phyloP scores from a whole-genome alignment of 169 alveolate genomes.

The Theileria luwenshuni region DNA sequence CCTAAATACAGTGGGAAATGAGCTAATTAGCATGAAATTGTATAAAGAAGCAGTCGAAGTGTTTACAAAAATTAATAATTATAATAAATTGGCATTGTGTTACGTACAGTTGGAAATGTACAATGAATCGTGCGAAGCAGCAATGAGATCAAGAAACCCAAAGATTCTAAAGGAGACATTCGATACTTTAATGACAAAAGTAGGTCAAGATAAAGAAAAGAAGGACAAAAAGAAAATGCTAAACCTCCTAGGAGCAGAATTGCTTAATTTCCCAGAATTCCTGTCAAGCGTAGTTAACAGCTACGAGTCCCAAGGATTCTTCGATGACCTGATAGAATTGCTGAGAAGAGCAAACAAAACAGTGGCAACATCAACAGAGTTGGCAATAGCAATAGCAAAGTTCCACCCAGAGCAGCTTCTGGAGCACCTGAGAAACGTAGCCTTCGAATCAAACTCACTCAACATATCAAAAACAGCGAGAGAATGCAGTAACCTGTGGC shows the following conservation, averaged over 20 bases:
- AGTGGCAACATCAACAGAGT: slow-evolving; percentile 94
- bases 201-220: background rate
- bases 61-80: slow-evolving; percentile 92
- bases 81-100: slow-evolving; percentile 96
- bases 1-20: slow-evolving; percentile 70
- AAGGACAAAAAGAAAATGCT: slow-evolving; percentile 89
- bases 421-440: slow-evolving; percentile 86
- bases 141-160: slow-evolving; percentile 97
- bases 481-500: slow-evolving; percentile 83
- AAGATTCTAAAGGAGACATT: slow-evolving; percentile 91
- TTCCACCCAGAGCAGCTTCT: slow-evolving; percentile 95
- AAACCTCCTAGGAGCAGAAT: slow-evolving; percentile 92
- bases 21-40: slow-evolving; percentile 79
- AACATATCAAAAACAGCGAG: slow-evolving; percentile 94
- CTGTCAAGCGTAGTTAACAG: slow-evolving; percentile 87
- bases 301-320: slow-evolving; percentile 65
- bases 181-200: slow-evolving; percentile 69
- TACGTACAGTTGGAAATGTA: slow-evolving; percentile 92
- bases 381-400: slow-evolving; percentile 97
- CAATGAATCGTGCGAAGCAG: slow-evolving; percentile 97
- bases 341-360: slow-evolving; percentile 59
- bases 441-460: slow-evolving; percentile 45
- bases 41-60: slow-evolving; percentile 91
- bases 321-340: slow-evolving; percentile 63
- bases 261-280: slow-evolving; percentile 98